Conservation (phyloP, 1,139 yeast genomes). For the Zygosaccharomyces pseudobailii region DNA sequence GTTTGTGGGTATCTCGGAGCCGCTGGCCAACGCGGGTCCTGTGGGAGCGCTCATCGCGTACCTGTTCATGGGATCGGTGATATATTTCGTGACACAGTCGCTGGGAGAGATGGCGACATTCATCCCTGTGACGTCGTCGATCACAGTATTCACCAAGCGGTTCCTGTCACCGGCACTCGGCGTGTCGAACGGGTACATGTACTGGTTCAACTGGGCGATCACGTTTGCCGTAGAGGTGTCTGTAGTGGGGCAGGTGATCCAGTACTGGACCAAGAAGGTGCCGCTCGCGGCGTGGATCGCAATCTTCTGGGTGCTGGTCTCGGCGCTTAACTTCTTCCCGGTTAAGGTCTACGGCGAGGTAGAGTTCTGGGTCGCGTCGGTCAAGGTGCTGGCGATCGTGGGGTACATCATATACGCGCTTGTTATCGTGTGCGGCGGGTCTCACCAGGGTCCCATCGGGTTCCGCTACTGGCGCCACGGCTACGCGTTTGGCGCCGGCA, state of each 20-base stretch:
- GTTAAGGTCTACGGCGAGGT: conserved; percentile 63
- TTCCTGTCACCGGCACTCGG: conserved; percentile 70
- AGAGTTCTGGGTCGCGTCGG: conserved; percentile 63
- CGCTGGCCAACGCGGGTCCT: conserved; percentile 56
- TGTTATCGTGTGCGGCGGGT: conserved; percentile 70
- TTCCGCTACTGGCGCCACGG: conserved; percentile 68
- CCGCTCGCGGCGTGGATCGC: conserved; percentile 68
- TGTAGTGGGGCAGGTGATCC: conserved; percentile 70
- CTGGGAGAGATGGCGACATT: conserved; percentile 78
- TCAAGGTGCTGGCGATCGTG: conserved; percentile 64
- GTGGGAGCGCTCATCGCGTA: conserved; percentile 61
- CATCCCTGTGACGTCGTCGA: conserved; percentile 68
- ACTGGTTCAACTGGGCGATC: conserved; percentile 85
- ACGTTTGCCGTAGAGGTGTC: conserved; percentile 80
- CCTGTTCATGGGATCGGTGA: conserved; percentile 60
- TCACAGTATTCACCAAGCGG: conserved; percentile 52
- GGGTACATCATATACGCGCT: conserved; percentile 69
- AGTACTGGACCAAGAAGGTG: conserved; percentile 69
- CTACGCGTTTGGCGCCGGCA: conserved; percentile 57
- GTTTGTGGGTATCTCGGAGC: conserved; percentile 52
- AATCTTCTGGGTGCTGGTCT: conserved; percentile 57
- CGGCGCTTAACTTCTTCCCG: conserved; percentile 52
- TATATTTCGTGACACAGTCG: conserved; percentile 63
- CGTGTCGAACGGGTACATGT: conserved; percentile 77
- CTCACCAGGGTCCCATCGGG: conserved; percentile 63